A percentile compares a stretch with the other conserved stretches of the same genome.
Evolutionary conservation across 2,329 filamentous ascomycete species (phyloP).

Genomic region (Fusarium albosuccineum): DNA sequence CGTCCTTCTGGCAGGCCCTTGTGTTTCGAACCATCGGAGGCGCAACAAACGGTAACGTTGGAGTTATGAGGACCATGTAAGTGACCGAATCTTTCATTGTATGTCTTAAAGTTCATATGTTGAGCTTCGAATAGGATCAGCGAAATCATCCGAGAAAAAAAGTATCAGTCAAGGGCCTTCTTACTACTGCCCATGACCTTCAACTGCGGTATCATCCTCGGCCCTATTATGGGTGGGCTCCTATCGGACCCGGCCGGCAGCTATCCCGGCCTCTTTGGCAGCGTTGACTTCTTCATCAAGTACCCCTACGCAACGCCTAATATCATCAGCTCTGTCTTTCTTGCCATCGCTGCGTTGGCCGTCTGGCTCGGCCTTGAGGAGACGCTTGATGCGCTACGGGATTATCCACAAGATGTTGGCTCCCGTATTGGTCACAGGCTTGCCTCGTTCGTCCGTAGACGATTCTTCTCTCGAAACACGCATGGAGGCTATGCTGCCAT

Average conservation of each 20-base stretch:
- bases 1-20: constrained; percentile 77
- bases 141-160: constrained; percentile 75
- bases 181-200: constrained; percentile 80
- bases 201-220: constrained; percentile 80
- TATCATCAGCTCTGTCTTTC: constrained; percentile 63
- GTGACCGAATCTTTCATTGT: constrained; percentile 19
- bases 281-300: constrained; percentile 58
- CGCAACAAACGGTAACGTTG: constrained; percentile 78
- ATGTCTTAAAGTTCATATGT: not conserved
- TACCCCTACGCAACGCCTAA: constrained; percentile 70
- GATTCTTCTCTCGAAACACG: constrained; percentile 24
- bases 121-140: constrained; percentile 59
- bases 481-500: constrained; percentile 42
- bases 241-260: constrained; percentile 74
- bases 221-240: constrained; percentile 76
- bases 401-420: constrained; percentile 57
- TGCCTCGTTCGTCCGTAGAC: constrained; percentile 43
- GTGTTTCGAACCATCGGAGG: constrained; percentile 77
- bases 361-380: constrained; percentile 67
- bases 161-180: constrained; percentile 78
- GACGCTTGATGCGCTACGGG: constrained; percentile 62
- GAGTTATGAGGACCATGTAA: constrained; percentile 80
- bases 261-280: constrained; percentile 67
- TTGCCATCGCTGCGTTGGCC: constrained; percentile 57
- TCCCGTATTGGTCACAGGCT: constrained; percentile 56